Percentiles rank a stretch among this genome's conserved stretches.
These are phyloP conservation scores for Apiospora phragmitis DNA, from an alignment of 2,329 filamentous ascomycete genomes.

Conservation along the genomic window DNA sequence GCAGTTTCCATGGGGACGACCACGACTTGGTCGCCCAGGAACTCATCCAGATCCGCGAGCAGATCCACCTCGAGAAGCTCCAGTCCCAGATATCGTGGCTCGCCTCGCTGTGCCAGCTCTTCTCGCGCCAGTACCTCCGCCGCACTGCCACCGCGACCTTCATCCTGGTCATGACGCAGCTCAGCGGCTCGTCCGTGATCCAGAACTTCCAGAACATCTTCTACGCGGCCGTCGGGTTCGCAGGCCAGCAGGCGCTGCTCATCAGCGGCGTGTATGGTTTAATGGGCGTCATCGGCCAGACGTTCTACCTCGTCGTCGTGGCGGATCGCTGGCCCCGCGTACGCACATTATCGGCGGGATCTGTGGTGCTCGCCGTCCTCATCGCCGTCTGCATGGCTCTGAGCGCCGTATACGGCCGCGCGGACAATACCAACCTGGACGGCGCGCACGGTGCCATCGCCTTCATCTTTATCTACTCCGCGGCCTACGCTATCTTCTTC, in stretches of 20 bases:
- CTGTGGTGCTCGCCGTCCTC: background rate
- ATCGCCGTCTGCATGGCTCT: background rate
- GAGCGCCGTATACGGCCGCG: background rate
- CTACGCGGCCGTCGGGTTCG: conserved; percentile 35
- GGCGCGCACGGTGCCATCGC: conserved; percentile 35
- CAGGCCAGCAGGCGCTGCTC: conserved; percentile 30
- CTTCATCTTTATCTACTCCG: conserved; percentile 39
- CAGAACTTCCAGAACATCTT: conserved; percentile 39
- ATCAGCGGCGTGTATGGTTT: conserved; percentile 38
- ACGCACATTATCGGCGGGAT: background rate
- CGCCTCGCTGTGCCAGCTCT: background rate
- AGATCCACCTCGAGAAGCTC: background rate
- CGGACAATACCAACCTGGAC: conserved; percentile 14
- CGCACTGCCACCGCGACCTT: conserved; percentile 31
- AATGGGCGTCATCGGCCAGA: conserved; percentile 37
- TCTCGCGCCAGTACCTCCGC: background rate
- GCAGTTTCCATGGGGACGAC: background rate
- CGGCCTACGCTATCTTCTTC: conserved; percentile 37
- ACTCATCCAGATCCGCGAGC: background rate
- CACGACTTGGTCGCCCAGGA: background rate
- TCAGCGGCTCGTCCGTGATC: conserved; percentile 36
- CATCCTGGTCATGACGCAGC: conserved; percentile 34
- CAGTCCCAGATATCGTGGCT: background rate
- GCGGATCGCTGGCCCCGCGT: background rate
- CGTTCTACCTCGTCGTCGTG: conserved; percentile 14